Evolutionary conservation across 2,329 filamentous ascomycete genomes (phyloP).

Genomic region (Cladophialophora psammophila): DNA sequence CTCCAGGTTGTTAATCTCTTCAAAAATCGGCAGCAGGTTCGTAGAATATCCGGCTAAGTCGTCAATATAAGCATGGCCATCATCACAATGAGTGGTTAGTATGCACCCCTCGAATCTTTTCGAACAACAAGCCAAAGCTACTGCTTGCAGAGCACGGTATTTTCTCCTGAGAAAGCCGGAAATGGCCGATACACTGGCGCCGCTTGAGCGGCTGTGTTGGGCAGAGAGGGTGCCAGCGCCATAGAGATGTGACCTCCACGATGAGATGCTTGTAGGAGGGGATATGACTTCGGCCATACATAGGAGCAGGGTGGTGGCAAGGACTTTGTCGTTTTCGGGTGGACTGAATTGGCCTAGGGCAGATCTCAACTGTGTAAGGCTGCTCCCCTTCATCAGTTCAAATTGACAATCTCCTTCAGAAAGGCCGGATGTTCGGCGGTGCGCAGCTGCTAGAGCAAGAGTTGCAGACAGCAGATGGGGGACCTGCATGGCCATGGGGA

Average conservation of each 20-base stretch:
- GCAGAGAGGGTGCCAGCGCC: constrained; percentile 17
- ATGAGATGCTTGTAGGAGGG: background rate
- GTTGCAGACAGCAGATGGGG: constrained; percentile 36
- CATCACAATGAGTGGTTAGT: background rate
- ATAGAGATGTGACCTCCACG: constrained; percentile 23
- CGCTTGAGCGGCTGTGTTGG: background rate
- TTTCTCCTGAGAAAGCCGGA: constrained; percentile 18
- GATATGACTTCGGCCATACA: constrained; percentile 26
- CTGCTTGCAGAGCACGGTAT: constrained; percentile 22
- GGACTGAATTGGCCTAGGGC: constrained; percentile 17
- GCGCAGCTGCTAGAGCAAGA: constrained; percentile 38
- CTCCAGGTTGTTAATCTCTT: constrained; percentile 20
- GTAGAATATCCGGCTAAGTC: constrained; percentile 26
- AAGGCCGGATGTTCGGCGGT: constrained; percentile 47
- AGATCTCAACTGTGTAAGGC: constrained; percentile 20
- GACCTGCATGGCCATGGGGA: constrained; percentile 40
- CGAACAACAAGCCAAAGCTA: constrained; percentile 24
- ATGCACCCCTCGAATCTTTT: constrained; percentile 15
- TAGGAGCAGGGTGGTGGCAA: constrained; percentile 25
- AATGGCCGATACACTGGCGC: constrained; percentile 1
- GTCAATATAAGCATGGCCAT: constrained; percentile 14
- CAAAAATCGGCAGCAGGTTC: constrained; percentile 20
- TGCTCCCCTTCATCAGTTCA: constrained; percentile 19
- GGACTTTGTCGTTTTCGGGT: constrained; percentile 20
- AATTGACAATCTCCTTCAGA: constrained; percentile 44